Percentiles rank a stretch among this genome's conserved stretches.
phyloP scores from a whole-genome alignment of 345 rosid species.

The Citrus glauca region DNA sequence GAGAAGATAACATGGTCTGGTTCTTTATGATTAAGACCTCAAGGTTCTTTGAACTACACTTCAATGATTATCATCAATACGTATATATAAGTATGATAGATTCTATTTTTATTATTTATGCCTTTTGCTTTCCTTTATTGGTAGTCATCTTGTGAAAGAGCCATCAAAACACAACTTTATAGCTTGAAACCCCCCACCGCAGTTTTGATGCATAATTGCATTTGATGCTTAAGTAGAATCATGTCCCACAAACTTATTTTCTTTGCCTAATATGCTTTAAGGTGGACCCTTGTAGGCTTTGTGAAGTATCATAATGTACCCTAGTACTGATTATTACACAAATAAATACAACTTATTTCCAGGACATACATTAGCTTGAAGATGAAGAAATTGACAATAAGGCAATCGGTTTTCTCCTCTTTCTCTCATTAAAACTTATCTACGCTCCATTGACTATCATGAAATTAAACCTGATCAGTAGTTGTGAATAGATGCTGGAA shows the following conservation, averaged over 20 bases:
- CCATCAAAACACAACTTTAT: slow-evolving; percentile 13
- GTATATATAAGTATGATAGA: slow-evolving; percentile 13
- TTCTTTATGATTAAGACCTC: slow-evolving; percentile 25
- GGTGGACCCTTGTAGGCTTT: neutral
- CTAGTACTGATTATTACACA: neutral
- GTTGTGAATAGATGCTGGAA: neutral
- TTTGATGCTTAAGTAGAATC: neutral
- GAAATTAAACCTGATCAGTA: neutral
- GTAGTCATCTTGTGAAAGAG: neutral
- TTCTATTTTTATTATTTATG: slow-evolving; percentile 10
- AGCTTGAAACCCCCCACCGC: slow-evolving; percentile 1
- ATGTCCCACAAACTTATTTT: neutral
- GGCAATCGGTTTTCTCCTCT: neutral
- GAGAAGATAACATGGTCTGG: slow-evolving; percentile 25
- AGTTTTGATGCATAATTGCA: slow-evolving; percentile 3
- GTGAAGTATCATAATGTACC: neutral
- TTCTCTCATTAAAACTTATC: neutral
- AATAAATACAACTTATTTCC: neutral
- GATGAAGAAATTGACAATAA: neutral
- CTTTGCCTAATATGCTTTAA: neutral
- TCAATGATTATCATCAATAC: slow-evolving; percentile 25
- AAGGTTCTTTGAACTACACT: slow-evolving; percentile 34
- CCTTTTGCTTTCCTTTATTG: slow-evolving; percentile 17
- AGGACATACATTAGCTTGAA: neutral
- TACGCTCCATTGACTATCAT: neutral